Conservation (phyloP, 2,329 filamentous ascomycete species). For the Thermothelomyces thermophilus region DNA sequence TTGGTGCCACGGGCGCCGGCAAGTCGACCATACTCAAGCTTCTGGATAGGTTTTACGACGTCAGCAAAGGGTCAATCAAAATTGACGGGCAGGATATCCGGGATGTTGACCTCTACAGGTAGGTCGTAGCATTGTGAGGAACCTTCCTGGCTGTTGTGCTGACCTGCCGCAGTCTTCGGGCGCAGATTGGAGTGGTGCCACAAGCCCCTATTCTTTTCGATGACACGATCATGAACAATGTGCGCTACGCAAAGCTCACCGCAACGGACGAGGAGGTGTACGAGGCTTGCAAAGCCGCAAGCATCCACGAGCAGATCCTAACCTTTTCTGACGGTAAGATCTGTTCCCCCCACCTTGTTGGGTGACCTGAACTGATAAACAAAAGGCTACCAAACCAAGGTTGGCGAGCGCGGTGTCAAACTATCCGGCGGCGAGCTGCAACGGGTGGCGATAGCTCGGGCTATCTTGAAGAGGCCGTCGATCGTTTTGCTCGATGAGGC, state of each 20-base stretch:
- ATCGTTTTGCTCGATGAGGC: slow-evolving; percentile 74
- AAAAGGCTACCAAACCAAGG: slow-evolving; percentile 42
- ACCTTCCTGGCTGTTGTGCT: not conserved
- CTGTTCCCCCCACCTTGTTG: not conserved
- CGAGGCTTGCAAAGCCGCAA: slow-evolving; percentile 48
- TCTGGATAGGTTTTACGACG: slow-evolving; percentile 54
- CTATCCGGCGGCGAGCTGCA: slow-evolving; percentile 62
- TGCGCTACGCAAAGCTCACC: slow-evolving; percentile 48
- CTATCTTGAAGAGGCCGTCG: slow-evolving; percentile 66
- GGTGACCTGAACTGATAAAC: slow-evolving; percentile 10
- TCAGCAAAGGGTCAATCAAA: slow-evolving; percentile 44
- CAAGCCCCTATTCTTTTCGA: slow-evolving; percentile 52
- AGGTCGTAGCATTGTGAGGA: not conserved
- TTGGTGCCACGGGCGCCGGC: slow-evolving; percentile 53
- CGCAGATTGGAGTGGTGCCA: slow-evolving; percentile 50
- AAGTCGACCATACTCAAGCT: slow-evolving; percentile 54
- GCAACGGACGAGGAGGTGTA: slow-evolving; percentile 50
- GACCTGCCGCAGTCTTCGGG: slow-evolving; percentile 39
- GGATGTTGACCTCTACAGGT: slow-evolving; percentile 46
- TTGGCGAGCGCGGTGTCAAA: slow-evolving; percentile 49
- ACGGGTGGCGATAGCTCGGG: slow-evolving; percentile 61
- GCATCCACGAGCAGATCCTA: slow-evolving; percentile 52
- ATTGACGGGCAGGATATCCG: slow-evolving; percentile 53
- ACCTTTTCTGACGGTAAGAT: slow-evolving; percentile 43
- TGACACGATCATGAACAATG: slow-evolving; percentile 53